Conservation (phyloP, 73 alveolate species). For the Stentor coeruleus region DNA sequence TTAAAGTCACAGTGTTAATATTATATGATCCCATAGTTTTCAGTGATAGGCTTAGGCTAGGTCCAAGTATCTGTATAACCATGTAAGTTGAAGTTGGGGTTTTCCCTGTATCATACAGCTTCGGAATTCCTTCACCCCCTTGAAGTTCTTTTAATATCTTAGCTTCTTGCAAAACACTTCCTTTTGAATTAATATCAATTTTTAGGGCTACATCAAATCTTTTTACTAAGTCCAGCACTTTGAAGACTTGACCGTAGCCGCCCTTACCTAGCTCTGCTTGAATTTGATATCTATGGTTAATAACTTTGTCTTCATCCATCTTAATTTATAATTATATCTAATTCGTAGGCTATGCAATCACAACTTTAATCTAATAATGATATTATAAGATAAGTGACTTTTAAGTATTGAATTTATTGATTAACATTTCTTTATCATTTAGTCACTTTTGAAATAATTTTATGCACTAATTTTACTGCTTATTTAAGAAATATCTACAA, state of each 20-base stretch:
- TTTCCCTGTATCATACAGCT: neutral
- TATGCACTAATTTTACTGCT: no score
- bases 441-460: no score
- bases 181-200: neutral
- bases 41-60: neutral
- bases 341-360: no score
- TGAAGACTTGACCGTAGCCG: slow-evolving; percentile 7
- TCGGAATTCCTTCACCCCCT: slow-evolving; percentile 27
- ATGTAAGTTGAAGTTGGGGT: neutral
- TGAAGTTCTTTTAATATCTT: neutral
- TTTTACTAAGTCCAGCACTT: neutral
- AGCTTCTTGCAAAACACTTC: neutral
- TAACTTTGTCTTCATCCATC: neutral
- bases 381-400: no score
- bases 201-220: neutral
- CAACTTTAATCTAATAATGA: no score
- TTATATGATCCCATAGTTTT: neutral
- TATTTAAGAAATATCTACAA: no score
- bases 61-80: neutral
- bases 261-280: neutral
- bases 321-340: no score
- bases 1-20: neutral
- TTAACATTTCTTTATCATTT: no score
- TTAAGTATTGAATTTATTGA: no score
- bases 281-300: neutral